A percentile compares a stretch with the other conserved stretches of the same genome.
Evolutionary conservation across 1,284 basidiomycete species (phyloP).

Genomic region (Ustilago cynodontis): DNA sequence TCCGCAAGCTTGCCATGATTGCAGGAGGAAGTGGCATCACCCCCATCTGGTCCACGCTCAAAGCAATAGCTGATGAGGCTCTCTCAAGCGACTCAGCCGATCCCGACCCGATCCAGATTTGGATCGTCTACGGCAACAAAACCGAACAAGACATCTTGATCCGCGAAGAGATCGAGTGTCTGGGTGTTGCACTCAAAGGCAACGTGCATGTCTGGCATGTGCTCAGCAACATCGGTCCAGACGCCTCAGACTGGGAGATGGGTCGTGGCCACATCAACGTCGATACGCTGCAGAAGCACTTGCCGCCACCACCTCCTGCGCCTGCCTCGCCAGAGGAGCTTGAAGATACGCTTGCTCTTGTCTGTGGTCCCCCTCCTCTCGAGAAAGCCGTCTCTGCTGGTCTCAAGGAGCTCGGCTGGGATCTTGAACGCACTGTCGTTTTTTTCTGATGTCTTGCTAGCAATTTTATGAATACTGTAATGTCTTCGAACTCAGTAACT

Average conservation of each 20-base stretch:
- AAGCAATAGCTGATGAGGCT: slow-evolving; percentile 73
- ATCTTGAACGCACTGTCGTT: slow-evolving; percentile 57
- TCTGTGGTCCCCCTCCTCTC: slow-evolving; percentile 75
- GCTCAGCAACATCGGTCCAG: slow-evolving; percentile 68
- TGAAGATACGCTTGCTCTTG: slow-evolving; percentile 72
- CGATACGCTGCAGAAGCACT: slow-evolving; percentile 71
- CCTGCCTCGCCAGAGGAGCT: slow-evolving; percentile 29
- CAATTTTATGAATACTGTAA: background rate
- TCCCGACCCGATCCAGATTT: slow-evolving; percentile 71
- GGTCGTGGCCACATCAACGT: slow-evolving; percentile 73
- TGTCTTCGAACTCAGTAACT: no score
- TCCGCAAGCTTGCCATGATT: slow-evolving; percentile 75
- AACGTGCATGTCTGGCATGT: slow-evolving; percentile 74
- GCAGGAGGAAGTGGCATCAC: slow-evolving; percentile 78
- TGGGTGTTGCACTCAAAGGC: slow-evolving; percentile 69
- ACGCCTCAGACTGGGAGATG: slow-evolving; percentile 71
- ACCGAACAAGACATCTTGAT: slow-evolving; percentile 74
- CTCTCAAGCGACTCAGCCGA: slow-evolving; percentile 43
- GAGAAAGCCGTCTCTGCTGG: slow-evolving; percentile 53
- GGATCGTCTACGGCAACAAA: slow-evolving; percentile 75
- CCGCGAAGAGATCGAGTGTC: slow-evolving; percentile 73
- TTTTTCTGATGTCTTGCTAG: slow-evolving; percentile 50
- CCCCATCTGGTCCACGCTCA: slow-evolving; percentile 71
- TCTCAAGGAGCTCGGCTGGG: slow-evolving; percentile 61
- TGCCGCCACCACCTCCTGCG: slow-evolving; percentile 65